Conservation (phyloP, 495 filamentous ascomycete genomes). For the Hypoxylon trugodes region DNA sequence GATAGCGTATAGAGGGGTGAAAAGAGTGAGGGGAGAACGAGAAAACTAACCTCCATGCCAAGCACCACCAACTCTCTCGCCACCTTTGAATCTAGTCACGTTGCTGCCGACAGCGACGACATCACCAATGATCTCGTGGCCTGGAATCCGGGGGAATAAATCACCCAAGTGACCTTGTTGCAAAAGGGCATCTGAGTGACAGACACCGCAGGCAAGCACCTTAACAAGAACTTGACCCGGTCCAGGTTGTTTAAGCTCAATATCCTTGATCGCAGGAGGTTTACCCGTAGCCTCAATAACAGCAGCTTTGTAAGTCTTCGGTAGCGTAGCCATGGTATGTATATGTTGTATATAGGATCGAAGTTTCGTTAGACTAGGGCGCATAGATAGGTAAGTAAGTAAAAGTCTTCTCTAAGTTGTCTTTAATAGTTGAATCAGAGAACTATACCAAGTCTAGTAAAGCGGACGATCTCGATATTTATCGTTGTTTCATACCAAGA, state of each 20-base stretch:
- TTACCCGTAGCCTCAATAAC: conserved; percentile 50
- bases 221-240: conserved; percentile 59
- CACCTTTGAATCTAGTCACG: conserved; percentile 55
- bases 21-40: not conserved
- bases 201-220: conserved; percentile 63
- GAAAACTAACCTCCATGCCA: conserved; percentile 64
- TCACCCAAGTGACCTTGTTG: conserved; percentile 51
- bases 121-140: conserved; percentile 64
- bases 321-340: conserved; percentile 47
- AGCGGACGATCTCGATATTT: conserved; percentile 14
- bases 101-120: conserved; percentile 58
- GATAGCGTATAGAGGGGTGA: too few relatives aligned
- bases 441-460: not conserved
- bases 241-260: conserved; percentile 53
- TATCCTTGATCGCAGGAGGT: conserved; percentile 54
- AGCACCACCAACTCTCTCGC: conserved; percentile 61
- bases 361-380: not conserved
- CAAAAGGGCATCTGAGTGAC: conserved; percentile 54
- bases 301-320: conserved; percentile 60
- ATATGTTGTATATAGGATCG: not conserved
- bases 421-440: not conserved
- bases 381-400: not conserved
- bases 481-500: too few relatives aligned
- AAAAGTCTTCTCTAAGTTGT: not conserved
- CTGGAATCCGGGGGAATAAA: conserved; percentile 60